phyloP scores from a whole-genome alignment of 106 monocot genomes.

The Apostasia shenzhenica region DNA sequence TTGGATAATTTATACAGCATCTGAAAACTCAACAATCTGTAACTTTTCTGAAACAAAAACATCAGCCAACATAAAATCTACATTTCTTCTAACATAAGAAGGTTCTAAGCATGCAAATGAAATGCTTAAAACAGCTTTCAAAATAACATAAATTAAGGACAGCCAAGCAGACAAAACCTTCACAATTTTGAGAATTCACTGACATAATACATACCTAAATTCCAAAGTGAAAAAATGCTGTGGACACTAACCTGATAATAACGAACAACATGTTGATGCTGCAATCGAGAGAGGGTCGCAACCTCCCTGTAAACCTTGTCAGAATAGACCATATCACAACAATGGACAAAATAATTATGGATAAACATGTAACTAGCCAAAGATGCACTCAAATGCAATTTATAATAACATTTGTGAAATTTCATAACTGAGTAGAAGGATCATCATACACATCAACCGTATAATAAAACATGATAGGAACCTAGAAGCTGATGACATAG shows the following conservation, averaged over 20 bases:
- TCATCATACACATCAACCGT: neutral
- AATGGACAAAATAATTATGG: neutral
- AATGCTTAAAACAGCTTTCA: too few species aligned
- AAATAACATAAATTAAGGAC: too few species aligned
- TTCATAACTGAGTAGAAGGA: slow-evolving; percentile 1
- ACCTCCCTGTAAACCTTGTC: slow-evolving; percentile 83
- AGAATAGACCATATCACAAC: slow-evolving; percentile 16
- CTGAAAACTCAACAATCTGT: too few species aligned
- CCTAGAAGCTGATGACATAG: neutral
- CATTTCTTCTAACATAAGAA: too few species aligned
- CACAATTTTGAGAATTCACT: too few species aligned
- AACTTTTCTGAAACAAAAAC: too few species aligned
- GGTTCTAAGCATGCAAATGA: too few species aligned
- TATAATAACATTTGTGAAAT: neutral
- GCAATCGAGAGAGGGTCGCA: slow-evolving; percentile 86
- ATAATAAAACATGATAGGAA: neutral
- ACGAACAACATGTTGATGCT: slow-evolving; percentile 98
- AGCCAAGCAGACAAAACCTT: too few species aligned
- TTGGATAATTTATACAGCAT: too few species aligned
- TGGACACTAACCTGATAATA: slow-evolving; percentile 76
- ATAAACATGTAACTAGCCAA: neutral
- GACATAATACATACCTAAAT: too few species aligned
- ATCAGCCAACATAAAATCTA: too few species aligned
- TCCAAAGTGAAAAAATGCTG: too few species aligned
- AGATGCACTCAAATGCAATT: neutral